Evolutionary conservation across 2,329 filamentous ascomycete genomes (phyloP).

Genomic region (Myriosclerotinia curreyana): DNA sequence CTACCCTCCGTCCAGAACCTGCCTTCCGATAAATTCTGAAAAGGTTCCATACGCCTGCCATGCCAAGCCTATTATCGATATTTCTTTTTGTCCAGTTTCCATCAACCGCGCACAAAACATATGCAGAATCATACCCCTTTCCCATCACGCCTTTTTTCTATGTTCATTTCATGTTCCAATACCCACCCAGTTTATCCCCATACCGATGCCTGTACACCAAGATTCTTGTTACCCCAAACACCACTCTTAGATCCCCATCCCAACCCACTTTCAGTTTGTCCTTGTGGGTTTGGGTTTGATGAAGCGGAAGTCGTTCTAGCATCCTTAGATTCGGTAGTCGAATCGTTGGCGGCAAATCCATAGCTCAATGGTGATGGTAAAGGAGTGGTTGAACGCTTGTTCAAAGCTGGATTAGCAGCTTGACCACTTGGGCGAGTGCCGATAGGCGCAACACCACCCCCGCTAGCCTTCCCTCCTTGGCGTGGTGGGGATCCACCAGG

Average conservation of each 20-base stretch:
- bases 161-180: conserved; percentile 5
- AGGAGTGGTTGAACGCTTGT: conserved; percentile 76
- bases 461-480: conserved; percentile 56
- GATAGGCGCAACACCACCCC: conserved; percentile 79
- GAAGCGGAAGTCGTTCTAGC: conserved; percentile 50
- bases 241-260: conserved; percentile 74
- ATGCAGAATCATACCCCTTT: conserved; percentile 19
- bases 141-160: conserved; percentile 19
- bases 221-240: conserved; percentile 79
- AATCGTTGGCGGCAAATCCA: conserved; percentile 60
- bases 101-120: conserved; percentile 17
- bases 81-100: conserved; percentile 17
- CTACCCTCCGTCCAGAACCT: conserved; percentile 20
- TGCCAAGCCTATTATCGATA: conserved; percentile 24
- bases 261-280: conserved; percentile 44
- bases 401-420: conserved; percentile 58
- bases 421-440: conserved; percentile 75
- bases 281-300: conserved; percentile 53
- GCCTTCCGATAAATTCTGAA: conserved; percentile 19
- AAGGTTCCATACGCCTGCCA: conserved; percentile 24
- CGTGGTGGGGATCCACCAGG: conserved; percentile 78
- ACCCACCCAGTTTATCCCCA: conserved; percentile 71
- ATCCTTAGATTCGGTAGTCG: conserved; percentile 44
- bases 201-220: conserved; percentile 87
- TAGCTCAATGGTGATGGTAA: conserved; percentile 84